Percentiles rank a stretch among this genome's conserved stretches.
Conservation (phyloP, 495 filamentous ascomycete genomes). For the Sordaria brevicollis region DNA sequence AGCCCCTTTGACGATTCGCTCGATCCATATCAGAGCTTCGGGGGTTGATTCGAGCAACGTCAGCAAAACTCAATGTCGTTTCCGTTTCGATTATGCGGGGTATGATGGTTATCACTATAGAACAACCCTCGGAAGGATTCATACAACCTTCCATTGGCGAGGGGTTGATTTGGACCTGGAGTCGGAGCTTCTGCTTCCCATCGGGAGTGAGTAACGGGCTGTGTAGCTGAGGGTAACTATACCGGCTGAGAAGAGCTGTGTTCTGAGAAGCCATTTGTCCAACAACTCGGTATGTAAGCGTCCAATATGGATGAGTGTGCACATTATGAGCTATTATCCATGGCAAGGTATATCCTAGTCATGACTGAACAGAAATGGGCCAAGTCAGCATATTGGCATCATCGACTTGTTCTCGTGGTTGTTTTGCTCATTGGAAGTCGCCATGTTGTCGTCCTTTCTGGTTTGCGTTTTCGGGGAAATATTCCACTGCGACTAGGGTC, state of each 20-base stretch:
- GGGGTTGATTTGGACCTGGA: neutral
- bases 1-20: neutral
- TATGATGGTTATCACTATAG: neutral
- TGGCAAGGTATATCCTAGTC: neutral
- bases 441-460: neutral
- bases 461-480: neutral
- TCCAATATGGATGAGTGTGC: neutral
- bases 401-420: neutral
- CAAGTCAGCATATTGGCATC: neutral
- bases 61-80: conserved; percentile 5
- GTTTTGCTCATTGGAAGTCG: neutral
- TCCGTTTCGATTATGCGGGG: neutral
- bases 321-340: neutral
- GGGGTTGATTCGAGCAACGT: conserved; percentile 1
- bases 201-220: neutral
- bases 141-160: neutral
- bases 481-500: neutral
- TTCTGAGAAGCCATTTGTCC: neutral
- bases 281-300: neutral
- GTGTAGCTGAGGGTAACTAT: neutral
- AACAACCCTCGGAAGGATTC: neutral
- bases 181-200: neutral
- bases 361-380: neutral
- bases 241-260: neutral
- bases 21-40: neutral